Evolutionary conservation across 768 basidiomycete genomes (phyloP), one percentile per base, ranked within the genome.

Genomic region (Trametes villosa): DNA sequence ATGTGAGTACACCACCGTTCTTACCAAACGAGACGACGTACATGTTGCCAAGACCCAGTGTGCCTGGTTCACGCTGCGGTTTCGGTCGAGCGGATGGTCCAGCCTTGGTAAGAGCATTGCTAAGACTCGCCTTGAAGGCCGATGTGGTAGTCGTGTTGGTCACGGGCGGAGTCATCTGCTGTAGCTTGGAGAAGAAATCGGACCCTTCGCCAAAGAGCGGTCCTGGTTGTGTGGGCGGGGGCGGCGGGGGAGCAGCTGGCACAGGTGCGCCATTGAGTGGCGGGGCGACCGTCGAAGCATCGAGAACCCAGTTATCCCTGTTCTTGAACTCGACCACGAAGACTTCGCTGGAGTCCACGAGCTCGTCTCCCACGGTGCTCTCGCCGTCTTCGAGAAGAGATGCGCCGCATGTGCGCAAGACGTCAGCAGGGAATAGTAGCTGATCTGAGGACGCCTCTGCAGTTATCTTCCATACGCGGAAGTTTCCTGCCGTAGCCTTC

Each of bases 41-140:
- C 86, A 97, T 88, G 70, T 98, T 98, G 15, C 86, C 86, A 4
- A 98, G 79, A 22, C 96, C 96, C 13, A 96, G 80, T 0, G 92
- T 90, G 1, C 95, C 95, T 9, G 87, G 88, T 54, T 85, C 86
- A 70, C 64, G 47, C 79, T 54, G 60, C 57, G 38, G 70, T 50
- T 82, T 83, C 49, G 65, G 72, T 44, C 75, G 74, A 1, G 58
- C 45, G 5, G 60, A 53, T 27, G 46, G 3, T 9, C 62, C 9
- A 53, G 55, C 33, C 61, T 67, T 59, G 45, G 33, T 44, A 42
- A 55, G 45, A 51, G 41, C 8, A 50, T 62, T n/a, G 60, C 59
- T 30, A 48, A 57, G 11, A 55, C 55, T 24, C 48, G 40, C 47
- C 33, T 53, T 49, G 64, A 62, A 44, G n/a, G 30, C 27, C 46